Evolutionary conservation across 176 grass and related monocot species (phyloP), one percentile per base, ranked within the genome.

Genomic region (Puccinellia tenuiflora): DNA sequence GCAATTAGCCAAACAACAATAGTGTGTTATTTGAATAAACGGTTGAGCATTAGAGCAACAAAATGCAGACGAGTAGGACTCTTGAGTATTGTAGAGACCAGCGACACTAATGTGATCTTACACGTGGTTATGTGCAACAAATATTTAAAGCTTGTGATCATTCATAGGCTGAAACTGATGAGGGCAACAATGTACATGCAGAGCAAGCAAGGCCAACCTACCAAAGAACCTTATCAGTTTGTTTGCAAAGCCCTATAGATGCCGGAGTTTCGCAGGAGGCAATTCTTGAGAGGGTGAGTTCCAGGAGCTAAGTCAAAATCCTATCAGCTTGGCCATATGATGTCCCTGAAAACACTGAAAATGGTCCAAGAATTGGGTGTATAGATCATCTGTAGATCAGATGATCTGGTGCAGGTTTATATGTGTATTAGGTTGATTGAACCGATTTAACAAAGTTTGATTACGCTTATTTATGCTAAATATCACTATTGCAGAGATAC

Each of bases 351-450:
- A 76, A 80, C 83, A 98, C 81, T 8, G 92, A 92, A 76, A 77
- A 48, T 33, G 96, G 96, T 79, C 96, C 96, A 16, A 94, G 96
- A 65, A 98, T 98, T 38, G 96, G 92, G 65, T 98, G 96, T 22
- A 3, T 62, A 11, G 26, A 5, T 24, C 40, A 9, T 73, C 18
- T 48, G 25, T 69, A 69, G 40, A 40, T 47, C 69, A 26, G n/a
- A 47, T 29, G 24, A 73, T 73, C 15, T 48, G 4, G 18, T n/a
- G 7, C n/a, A 71, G n/a, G 5, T 50, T 71, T 30, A 28, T 40
- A 7, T 69, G 48, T 38, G 61, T 38, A 57, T 14, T 7, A 25
- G 25, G 7, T 5, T 77, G 52, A 14, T 57, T 37, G 21, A 69
- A 54, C 24, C 26, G 10, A 47, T 35, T 55, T 69, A 69, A 28